Percentiles rank a stretch among this genome's conserved stretches.
phyloP scores from a whole-genome alignment of 192 early-diverging fungal species.

The Gonapodya prolifera region DNA sequence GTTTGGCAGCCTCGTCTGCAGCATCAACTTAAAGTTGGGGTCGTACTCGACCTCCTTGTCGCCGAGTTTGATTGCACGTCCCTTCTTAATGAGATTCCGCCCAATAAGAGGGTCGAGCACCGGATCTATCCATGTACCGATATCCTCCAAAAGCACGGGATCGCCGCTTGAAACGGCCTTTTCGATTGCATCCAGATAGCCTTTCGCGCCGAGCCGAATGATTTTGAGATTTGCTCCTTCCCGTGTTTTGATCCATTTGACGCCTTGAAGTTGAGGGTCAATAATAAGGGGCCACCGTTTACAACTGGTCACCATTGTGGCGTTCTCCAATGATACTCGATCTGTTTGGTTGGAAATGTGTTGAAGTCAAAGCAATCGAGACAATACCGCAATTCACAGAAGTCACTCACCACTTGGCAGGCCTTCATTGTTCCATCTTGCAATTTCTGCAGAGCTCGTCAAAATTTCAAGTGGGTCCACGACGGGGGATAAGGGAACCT shows the following conservation, averaged over 20 bases:
- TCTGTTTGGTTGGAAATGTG: too few species aligned
- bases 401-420: constrained; percentile 23
- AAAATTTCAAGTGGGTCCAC: constrained; percentile 45
- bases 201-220: constrained; percentile 37
- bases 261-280: constrained; percentile 54
- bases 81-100: constrained; percentile 54
- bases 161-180: constrained; percentile 48
- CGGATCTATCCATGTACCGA: constrained; percentile 44
- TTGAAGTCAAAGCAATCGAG: too few species aligned
- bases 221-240: constrained; percentile 40
- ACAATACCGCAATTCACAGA: too few species aligned
- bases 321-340: constrained; percentile 48
- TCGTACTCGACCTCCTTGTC: constrained; percentile 61
- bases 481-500: constrained; percentile 35
- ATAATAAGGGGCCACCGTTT: constrained; percentile 56
- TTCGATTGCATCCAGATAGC: constrained; percentile 49
- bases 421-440: constrained; percentile 54
- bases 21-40: constrained; percentile 42
- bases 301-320: constrained; percentile 44
- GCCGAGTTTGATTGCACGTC: constrained; percentile 50
- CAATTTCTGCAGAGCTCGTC: constrained; percentile 44
- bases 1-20: constrained; percentile 47
- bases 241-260: constrained; percentile 48
- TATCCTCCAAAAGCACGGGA: constrained; percentile 47
- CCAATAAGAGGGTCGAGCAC: constrained; percentile 49